Percentiles rank a stretch among this genome's conserved stretches.
Conservation (phyloP, 176 grass and related monocot species). For the Oryza australiensis region DNA sequence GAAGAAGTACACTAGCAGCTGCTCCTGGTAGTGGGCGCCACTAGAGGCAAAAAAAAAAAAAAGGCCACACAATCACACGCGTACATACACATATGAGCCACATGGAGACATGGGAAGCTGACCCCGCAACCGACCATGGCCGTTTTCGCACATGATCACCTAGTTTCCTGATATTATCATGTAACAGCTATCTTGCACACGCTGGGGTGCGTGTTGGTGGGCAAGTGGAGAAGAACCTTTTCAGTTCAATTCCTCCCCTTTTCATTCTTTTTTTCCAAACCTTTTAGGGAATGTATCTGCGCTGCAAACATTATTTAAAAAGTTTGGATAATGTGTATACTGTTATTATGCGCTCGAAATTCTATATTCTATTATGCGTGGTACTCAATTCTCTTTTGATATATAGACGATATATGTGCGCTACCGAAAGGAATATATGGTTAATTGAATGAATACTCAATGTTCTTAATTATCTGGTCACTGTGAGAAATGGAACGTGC, state of each 20-base stretch:
- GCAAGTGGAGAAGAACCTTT: neutral
- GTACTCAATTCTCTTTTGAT: neutral
- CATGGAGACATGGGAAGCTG: conserved; percentile 22
- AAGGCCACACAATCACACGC: neutral
- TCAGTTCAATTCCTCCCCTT: neutral
- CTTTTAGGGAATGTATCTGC: neutral
- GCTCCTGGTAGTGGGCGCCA: neutral
- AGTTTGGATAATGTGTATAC: neutral
- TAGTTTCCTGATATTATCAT: neutral
- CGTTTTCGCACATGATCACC: neutral
- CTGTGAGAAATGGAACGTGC: neutral
- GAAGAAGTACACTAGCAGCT: too few species aligned
- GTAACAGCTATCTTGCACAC: neutral
- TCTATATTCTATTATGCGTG: neutral
- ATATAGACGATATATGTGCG: neutral
- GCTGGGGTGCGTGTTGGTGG: neutral
- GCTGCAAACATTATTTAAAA: neutral
- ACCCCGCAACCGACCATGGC: conserved; percentile 22
- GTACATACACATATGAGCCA: conserved; percentile 15
- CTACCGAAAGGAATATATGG: neutral
- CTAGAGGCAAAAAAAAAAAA: neutral
- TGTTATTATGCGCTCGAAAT: too few species aligned
- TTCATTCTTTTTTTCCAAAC: neutral
- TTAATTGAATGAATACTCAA: neutral
- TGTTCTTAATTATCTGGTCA: neutral